Conservation (phyloP, 2,329 filamentous ascomycete genomes). For the Davidsoniella eucalypti region DNA sequence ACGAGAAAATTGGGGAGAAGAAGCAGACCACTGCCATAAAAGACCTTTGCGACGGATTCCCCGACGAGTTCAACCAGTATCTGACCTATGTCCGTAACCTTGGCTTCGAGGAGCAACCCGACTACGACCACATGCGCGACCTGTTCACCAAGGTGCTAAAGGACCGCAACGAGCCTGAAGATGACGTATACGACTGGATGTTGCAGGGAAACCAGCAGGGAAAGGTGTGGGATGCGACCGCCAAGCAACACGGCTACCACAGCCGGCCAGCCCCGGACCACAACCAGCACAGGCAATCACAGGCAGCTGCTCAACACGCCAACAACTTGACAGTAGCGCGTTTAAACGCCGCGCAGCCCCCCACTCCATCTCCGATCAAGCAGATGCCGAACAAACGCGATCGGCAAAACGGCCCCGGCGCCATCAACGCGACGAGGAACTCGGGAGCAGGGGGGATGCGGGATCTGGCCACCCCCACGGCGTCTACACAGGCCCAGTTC, state of each 20-base stretch:
- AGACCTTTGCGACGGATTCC: conserved; percentile 90
- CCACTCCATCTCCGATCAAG: conserved; percentile 71
- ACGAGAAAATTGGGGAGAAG: conserved; percentile 99
- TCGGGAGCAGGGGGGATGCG: conserved; percentile 56
- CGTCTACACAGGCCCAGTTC: conserved; percentile 89
- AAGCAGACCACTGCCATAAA: conserved; percentile 97
- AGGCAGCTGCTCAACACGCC: conserved; percentile 39
- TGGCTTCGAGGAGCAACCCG: conserved; percentile 93
- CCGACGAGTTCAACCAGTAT: conserved; percentile 96
- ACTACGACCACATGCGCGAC: conserved; percentile 94
- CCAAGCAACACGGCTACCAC: conserved; percentile 44
- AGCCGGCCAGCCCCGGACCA: conserved; percentile 32
- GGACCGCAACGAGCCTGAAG: conserved; percentile 84
- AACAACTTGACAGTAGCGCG: conserved; percentile 59
- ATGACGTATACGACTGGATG: conserved; percentile 99
- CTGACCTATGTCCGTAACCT: conserved; percentile 93
- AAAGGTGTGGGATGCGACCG: conserved; percentile 69
- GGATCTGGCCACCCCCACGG: conserved; percentile 69
- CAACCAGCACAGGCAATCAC: conserved; percentile 65
- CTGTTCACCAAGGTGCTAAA: conserved; percentile 93
- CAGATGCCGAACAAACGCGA: conserved; percentile 58
- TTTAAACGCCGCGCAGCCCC: conserved; percentile 89
- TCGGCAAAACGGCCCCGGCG: conserved; percentile 64
- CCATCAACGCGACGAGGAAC: conserved; percentile 57
- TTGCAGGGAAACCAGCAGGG: conserved; percentile 55